These are phyloP conservation scores for Neoboletus brunneissimus DNA, from an alignment of 768 basidiomycete genomes.

Conservation along the genomic window DNA sequence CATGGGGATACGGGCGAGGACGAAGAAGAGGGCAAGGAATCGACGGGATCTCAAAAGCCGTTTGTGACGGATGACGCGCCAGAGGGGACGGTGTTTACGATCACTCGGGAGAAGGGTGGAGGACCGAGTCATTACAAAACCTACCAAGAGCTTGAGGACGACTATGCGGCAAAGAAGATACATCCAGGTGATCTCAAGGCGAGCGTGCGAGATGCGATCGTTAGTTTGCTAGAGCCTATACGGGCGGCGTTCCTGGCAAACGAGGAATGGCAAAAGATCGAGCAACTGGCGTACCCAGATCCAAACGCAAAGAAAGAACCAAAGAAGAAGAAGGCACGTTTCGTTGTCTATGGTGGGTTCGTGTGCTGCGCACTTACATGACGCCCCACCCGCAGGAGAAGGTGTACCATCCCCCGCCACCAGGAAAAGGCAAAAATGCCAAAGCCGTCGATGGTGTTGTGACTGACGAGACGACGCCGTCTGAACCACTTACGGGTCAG, in stretches of 20 bases:
- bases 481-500: neutral
- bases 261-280: conserved; percentile 77
- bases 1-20: conserved; percentile 45
- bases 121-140: conserved; percentile 63
- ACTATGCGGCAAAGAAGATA: conserved; percentile 71
- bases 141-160: conserved; percentile 64
- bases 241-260: conserved; percentile 71
- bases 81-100: conserved; percentile 75
- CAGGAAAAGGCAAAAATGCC: conserved; percentile 66
- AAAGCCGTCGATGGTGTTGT: conserved; percentile 10
- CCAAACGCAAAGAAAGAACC: conserved; percentile 59
- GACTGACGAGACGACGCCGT: neutral
- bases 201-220: conserved; percentile 70
- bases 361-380: neutral
- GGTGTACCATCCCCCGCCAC: conserved; percentile 80
- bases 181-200: conserved; percentile 91
- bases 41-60: conserved; percentile 51
- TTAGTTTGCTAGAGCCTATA: conserved; percentile 75
- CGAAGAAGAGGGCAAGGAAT: conserved; percentile 43
- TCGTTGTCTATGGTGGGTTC: neutral
- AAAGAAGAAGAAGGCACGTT: conserved; percentile 56
- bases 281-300: conserved; percentile 82
- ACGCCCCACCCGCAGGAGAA: conserved; percentile 50
- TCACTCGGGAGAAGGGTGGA: conserved; percentile 77
- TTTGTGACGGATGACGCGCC: conserved; percentile 73